A percentile compares a stretch with the other conserved stretches of the same genome.
Evolutionary conservation across 129 eudicot genomes (phyloP).

Genomic region (Artemisia tridentata): DNA sequence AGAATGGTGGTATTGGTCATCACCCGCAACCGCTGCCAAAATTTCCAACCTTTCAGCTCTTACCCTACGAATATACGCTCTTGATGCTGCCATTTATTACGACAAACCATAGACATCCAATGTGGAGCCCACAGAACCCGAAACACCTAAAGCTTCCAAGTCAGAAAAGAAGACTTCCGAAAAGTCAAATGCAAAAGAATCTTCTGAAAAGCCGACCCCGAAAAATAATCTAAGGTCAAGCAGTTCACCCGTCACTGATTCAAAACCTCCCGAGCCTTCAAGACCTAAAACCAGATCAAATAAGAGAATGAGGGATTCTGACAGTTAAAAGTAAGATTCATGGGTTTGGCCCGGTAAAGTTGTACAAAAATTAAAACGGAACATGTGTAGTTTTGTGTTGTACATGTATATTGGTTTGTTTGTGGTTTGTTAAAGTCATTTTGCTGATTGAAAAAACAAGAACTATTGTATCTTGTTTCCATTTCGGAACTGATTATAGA

Average conservation of each 20-base stretch:
- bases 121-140: constrained; percentile 28
- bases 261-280: constrained; percentile 24
- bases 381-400: constrained; percentile 21
- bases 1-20: constrained; percentile 75
- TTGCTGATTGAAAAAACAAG: constrained; percentile 13
- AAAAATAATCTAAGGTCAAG: constrained; percentile 28
- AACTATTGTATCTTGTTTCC: not conserved
- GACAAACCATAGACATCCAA: constrained; percentile 34
- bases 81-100: constrained; percentile 67
- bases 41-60: constrained; percentile 54
- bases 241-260: constrained; percentile 31
- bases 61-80: constrained; percentile 62
- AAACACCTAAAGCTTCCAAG: constrained; percentile 29
- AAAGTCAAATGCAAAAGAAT: constrained; percentile 32
- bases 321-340: constrained; percentile 16
- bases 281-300: constrained; percentile 42
- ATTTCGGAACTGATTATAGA: not conserved
- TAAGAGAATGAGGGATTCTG: no score
- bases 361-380: constrained; percentile 14
- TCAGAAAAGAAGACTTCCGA: constrained; percentile 34
- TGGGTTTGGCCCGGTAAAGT: not conserved
- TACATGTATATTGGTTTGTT: constrained; percentile 19
- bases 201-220: constrained; percentile 28
- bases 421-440: constrained; percentile 12
- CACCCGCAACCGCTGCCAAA: constrained; percentile 67